A percentile compares a stretch with the other conserved stretches of the same genome.
These are phyloP conservation scores for Eucalyptus viminalis DNA, from an alignment of 345 rosid genomes.

Conservation along the genomic window DNA sequence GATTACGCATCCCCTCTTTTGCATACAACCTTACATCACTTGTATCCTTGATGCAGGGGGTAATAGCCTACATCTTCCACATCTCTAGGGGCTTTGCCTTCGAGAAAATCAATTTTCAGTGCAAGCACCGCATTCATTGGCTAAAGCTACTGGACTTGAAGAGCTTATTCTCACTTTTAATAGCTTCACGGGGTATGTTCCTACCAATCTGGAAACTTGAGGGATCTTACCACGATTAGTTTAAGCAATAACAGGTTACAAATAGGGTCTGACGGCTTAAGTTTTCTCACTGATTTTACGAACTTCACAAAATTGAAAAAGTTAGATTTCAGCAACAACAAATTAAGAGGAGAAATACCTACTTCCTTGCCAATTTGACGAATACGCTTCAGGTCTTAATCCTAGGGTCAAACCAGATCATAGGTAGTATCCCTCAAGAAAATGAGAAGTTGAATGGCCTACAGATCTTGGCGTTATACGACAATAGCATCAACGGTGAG, in stretches of 20 bases:
- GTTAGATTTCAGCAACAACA: background rate
- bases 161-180: background rate
- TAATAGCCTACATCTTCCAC: background rate
- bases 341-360: background rate
- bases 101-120: background rate
- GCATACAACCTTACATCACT: background rate
- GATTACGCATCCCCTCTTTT: background rate
- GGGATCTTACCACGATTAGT: background rate
- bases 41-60: fast-evolving
- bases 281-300: background rate
- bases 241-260: background rate
- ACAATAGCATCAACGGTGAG: background rate
- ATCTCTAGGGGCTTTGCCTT: background rate
- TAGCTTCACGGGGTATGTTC: background rate
- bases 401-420: background rate
- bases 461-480: fast-evolving
- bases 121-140: background rate
- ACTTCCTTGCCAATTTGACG: background rate
- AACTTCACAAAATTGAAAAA: background rate
- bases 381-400: background rate
- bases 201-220: background rate
- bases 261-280: background rate
- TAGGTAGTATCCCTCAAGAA: background rate
- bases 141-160: background rate
- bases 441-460: background rate